Evolutionary conservation across 164 flowering plant species (phyloP), one percentile per base, ranked within the genome.

Genomic region (Vitis vinifera): DNA sequence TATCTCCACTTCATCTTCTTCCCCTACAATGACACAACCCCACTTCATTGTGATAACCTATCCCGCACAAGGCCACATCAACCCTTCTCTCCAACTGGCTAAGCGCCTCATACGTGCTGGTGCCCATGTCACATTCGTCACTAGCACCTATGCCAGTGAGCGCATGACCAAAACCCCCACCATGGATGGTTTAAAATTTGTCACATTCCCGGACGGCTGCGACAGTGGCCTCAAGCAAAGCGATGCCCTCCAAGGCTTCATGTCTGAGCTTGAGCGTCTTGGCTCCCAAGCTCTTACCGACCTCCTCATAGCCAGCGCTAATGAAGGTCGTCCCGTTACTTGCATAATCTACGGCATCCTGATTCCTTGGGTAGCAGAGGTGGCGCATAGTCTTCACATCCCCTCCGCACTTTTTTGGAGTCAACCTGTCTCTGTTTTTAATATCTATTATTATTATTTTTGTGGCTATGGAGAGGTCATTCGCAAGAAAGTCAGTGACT

Each of bases 81-180:
- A 77, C 58, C 80, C 80, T 7, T 12, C 68, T 16, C 71, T 77
- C 51, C 77, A 77, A 53, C 56, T 77, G 49, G 74, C 80, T 13
- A 73, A 70, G 37, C 60, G 68, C 8, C 71, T 77, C 23, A 1
- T 57, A 2, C 27, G 61, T 3, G 15, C 61, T 7, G 74, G 74
- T 12, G 65, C 53, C 0, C 10, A 44, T 1, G 76, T 73, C 44
- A 69, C 77, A 15, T 66, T 77, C n/a, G 49, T 37, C 70, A 69
- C 76, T 15, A 58, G 11, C 14, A 12, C 51, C 23, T 69, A 57
- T 23, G 68, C 71, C 14, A 62, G 5, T 27, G 48, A 29, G 14
- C 71, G 62, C 27, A 73, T 72, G 59, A 1, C 11, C 47, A 62
- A 61, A 13, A 12, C 9, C 59, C 15, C 4, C 1, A 10, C 23